These are phyloP conservation scores for Tephrocybe rancida DNA, from an alignment of 768 basidiomycete genomes.

Conservation along the genomic window DNA sequence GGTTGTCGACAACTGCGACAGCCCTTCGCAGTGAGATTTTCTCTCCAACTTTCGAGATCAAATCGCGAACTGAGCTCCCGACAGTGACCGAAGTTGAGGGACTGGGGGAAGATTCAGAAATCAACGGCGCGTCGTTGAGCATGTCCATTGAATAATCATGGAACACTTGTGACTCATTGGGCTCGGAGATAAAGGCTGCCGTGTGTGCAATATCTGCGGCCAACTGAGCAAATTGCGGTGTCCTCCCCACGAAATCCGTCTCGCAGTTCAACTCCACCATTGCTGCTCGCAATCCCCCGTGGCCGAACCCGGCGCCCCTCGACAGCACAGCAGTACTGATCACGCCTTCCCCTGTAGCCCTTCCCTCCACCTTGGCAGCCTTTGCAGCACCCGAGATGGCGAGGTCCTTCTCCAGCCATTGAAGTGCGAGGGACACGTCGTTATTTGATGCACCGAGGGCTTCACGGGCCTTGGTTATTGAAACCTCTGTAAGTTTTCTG, in stretches of 20 bases:
- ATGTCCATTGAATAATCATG: constrained; percentile 51
- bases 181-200: constrained; percentile 68
- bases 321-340: constrained; percentile 78
- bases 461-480: constrained; percentile 86
- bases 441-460: constrained; percentile 78
- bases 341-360: constrained; percentile 77
- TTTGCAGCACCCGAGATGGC: constrained; percentile 72
- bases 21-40: constrained; percentile 75
- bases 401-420: constrained; percentile 82
- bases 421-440: constrained; percentile 71
- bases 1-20: constrained; percentile 38
- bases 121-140: constrained; percentile 65
- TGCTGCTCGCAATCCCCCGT: constrained; percentile 66
- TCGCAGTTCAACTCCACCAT: constrained; percentile 96
- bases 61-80: constrained; percentile 62
- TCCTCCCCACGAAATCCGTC: constrained; percentile 94
- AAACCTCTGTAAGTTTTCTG: constrained; percentile 78
- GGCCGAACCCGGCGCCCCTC: constrained; percentile 48
- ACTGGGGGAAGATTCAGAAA: constrained; percentile 41
- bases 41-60: constrained; percentile 79
- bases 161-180: constrained; percentile 37
- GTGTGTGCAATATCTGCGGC: constrained; percentile 84
- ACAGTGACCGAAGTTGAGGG: constrained; percentile 49
- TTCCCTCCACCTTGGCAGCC: constrained; percentile 80
- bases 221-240: constrained; percentile 77